These are phyloP conservation scores for Colletotrichum siamense DNA, from an alignment of 2,329 filamentous ascomycete genomes.

Conservation along the genomic window DNA sequence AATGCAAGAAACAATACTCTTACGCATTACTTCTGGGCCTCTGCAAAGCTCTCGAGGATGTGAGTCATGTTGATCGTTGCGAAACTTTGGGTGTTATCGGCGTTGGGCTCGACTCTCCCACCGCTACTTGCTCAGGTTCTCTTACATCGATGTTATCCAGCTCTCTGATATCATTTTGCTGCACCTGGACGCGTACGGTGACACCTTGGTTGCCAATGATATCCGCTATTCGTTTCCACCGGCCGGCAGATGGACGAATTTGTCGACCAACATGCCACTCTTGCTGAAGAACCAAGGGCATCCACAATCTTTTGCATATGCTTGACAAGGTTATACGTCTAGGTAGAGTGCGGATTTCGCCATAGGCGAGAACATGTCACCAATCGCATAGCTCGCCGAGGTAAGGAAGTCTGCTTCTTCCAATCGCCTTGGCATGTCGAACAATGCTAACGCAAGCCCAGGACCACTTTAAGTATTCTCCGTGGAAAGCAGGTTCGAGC, in stretches of 20 bases:
- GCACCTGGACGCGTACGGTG: background rate
- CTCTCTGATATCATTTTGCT: background rate
- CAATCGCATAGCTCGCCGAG: background rate
- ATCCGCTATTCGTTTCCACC: background rate
- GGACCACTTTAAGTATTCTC: background rate
- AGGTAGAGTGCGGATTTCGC: background rate
- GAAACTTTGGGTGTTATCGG: background rate
- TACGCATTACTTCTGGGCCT: background rate
- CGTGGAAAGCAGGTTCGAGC: background rate
- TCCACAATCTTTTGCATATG: background rate
- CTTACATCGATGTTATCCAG: background rate
- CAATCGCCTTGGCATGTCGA: background rate
- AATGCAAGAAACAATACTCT: background rate
- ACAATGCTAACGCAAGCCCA: background rate
- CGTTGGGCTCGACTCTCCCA: background rate
- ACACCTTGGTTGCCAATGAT: background rate
- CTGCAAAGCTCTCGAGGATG: background rate
- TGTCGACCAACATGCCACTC: background rate
- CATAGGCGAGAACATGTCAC: background rate
- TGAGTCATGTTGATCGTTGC: background rate
- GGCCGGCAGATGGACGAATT: background rate
- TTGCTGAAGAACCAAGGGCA: background rate
- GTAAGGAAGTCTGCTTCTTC: background rate
- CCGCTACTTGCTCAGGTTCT: background rate
- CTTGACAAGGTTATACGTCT: background rate